Base-by-base conservation (phyloP, 164 flowering plant genomes). In the Akebia trifoliata region DNA sequence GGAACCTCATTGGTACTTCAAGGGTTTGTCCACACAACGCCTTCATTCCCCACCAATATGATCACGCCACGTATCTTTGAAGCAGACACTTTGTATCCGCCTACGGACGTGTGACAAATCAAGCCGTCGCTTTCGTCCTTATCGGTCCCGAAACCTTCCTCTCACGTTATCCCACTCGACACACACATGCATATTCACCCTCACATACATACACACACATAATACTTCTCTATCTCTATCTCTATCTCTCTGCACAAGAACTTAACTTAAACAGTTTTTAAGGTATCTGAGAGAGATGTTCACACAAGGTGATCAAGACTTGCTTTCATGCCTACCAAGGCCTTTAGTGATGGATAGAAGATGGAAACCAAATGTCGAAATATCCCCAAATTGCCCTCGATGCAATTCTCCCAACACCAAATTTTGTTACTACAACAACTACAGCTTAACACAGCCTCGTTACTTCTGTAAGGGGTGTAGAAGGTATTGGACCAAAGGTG, bases 351-450 rank as follows among this genome's bases (percentile, higher is more conserved):
- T 68, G 74, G 78, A 77, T 30, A 63, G 74, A 31, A 64, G 63
- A 69, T 72, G 82, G 87, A 75, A 69, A 48, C 72, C 78, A 3
- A 68, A 70, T 34, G 78, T 59, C 1, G 84, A 79, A 54, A 30
- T 74, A 25, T 67, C 78, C 0, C 84, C 87, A 29, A 72, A 71
- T 30, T 80, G 83, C 46, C 88, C 87, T 0, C 59, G 87, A 2
- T 82, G 84, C 62, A 81, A 78, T 22, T 79, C 81, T 14, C 69
- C 77, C 8, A 76, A 78, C 63, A 82, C 87, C 20, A 82, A 82
- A 31, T 82, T 82, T 57, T 82, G 84, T 54, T 82, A 82, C 57
- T 82, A 79, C 83, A 80, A 82, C 78, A 82, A 82, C 67, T 82
- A 82, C 52, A 80, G 84, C 67, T 47, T 82, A 18, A 80, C 84